phyloP scores from a whole-genome alignment of 805 yeast genomes.

The Barnettozyma salicaria region DNA sequence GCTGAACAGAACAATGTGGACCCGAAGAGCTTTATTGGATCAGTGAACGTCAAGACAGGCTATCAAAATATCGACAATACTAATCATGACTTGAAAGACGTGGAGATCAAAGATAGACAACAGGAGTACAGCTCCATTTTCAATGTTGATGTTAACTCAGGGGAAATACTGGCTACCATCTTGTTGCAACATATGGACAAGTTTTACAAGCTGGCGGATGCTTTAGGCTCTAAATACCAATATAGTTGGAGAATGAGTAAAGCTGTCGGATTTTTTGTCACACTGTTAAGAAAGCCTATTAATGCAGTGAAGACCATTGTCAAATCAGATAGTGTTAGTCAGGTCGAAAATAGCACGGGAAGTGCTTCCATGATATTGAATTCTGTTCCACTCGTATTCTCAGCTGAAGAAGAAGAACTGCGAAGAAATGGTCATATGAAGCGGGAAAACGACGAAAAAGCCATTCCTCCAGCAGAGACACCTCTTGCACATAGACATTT shows the following conservation, averaged over 20 bases:
- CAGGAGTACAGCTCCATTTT: slow-evolving; percentile 25
- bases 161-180: slow-evolving; percentile 33
- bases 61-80: slow-evolving; percentile 18
- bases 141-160: slow-evolving; percentile 32
- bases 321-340: slow-evolving; percentile 17
- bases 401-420: slow-evolving; percentile 19
- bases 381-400: slow-evolving; percentile 22
- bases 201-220: slow-evolving; percentile 37
- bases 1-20: slow-evolving; percentile 5
- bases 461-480: slow-evolving; percentile 2
- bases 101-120: slow-evolving; percentile 20
- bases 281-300: slow-evolving; percentile 31
- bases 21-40: slow-evolving; percentile 16
- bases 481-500: slow-evolving; percentile 3
- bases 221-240: slow-evolving; percentile 51
- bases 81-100: slow-evolving; percentile 19
- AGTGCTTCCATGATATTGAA: slow-evolving; percentile 17
- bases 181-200: slow-evolving; percentile 36
- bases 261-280: slow-evolving; percentile 41
- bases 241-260: slow-evolving; percentile 66
- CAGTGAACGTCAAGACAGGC: slow-evolving; percentile 8
- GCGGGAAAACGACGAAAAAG: not conserved
- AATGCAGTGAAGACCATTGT: slow-evolving; percentile 21
- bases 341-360: slow-evolving; percentile 22
- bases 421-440: slow-evolving; percentile 1